Percentiles rank a stretch among this genome's conserved stretches.
Conservation (phyloP, 73 alveolate species). For the Diophrys appendiculata region DNA sequence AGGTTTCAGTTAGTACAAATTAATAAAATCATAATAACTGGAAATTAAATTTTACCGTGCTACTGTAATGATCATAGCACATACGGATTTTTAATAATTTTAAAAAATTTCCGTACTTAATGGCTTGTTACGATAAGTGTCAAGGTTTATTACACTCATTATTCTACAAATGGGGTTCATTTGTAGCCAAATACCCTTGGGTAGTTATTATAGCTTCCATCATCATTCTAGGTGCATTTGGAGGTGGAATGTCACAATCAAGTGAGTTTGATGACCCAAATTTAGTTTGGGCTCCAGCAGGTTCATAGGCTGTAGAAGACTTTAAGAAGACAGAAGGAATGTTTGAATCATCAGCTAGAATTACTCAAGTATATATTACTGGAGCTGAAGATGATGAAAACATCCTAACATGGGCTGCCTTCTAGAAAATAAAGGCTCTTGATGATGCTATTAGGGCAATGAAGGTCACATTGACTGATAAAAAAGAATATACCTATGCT, state of each 20-base stretch:
- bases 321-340: neutral
- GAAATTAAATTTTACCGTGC: too few relatives aligned
- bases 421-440: neutral
- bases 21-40: too few relatives aligned
- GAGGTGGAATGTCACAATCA: neutral
- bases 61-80: too few relatives aligned
- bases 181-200: neutral
- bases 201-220: neutral
- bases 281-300: conserved; percentile 5
- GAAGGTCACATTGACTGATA: neutral
- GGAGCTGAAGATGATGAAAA: neutral
- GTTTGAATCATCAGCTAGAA: neutral
- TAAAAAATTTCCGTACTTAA: too few relatives aligned
- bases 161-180: neutral
- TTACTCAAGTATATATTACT: neutral
- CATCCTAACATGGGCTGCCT: neutral
- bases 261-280: neutral
- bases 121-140: neutral
- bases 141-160: neutral
- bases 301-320: conserved; percentile 6
- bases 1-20: too few relatives aligned
- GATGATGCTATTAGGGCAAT: conserved; percentile 9
- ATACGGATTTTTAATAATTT: too few relatives aligned
- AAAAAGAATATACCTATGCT: neutral
- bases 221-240: neutral